Evolutionary conservation across 371 early-diverging fungal species (phyloP).

Genomic region (Apophysomyces trapeziformis): DNA sequence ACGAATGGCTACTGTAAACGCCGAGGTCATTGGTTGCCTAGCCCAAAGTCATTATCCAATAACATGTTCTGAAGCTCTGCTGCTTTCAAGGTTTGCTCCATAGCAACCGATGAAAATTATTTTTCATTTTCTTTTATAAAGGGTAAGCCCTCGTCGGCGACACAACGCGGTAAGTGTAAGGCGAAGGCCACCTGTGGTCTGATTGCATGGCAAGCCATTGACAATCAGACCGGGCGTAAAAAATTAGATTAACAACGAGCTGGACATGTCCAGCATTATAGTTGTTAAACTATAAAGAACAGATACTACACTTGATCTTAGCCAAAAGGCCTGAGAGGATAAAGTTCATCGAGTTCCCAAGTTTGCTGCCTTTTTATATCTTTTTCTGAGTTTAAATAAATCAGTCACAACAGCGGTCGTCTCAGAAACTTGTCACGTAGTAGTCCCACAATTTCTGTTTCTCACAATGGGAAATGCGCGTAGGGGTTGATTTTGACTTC

Average conservation of each 20-base stretch:
- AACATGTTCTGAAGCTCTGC: no score
- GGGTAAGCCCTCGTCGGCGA: slow-evolving; percentile 20
- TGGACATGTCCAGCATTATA: slow-evolving; percentile 50
- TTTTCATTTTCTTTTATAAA: slow-evolving; percentile 21
- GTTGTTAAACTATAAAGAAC: slow-evolving; percentile 73
- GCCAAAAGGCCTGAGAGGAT: slow-evolving; percentile 73
- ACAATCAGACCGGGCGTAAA: slow-evolving; percentile 31
- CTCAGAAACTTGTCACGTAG: no score
- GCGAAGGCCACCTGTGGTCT: slow-evolving; percentile 31
- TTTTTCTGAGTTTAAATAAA: not conserved
- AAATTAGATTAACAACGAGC: slow-evolving; percentile 55
- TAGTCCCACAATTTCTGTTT: no score
- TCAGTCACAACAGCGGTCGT: not conserved
- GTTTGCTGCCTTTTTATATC: slow-evolving; percentile 21
- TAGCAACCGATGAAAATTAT: not conserved
- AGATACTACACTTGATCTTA: slow-evolving; percentile 82
- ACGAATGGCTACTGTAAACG: no score
- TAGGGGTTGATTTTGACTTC: no score
- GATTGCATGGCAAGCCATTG: slow-evolving; percentile 27
- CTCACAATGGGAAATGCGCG: no score
- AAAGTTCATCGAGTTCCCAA: slow-evolving; percentile 24
- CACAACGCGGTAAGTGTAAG: slow-evolving; percentile 30
- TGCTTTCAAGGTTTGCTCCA: no score
- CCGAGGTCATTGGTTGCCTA: no score
- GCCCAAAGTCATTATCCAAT: no score